phyloP scores from a whole-genome alignment of 805 yeast species.

The Wickerhamiella shivajii region DNA sequence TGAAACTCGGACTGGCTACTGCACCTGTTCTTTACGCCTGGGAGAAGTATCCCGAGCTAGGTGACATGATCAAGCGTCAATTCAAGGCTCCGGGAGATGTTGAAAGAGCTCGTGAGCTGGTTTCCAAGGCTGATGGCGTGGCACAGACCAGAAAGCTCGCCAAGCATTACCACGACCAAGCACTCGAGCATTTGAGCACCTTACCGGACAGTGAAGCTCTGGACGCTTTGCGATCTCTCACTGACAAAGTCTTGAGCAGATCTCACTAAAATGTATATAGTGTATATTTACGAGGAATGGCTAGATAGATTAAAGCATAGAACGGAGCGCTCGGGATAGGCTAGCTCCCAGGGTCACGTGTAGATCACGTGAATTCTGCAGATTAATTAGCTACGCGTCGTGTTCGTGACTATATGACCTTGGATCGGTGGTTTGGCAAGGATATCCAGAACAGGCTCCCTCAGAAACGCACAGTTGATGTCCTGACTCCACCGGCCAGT shows the following conservation, averaged over 20 bases:
- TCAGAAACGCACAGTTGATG: too few relatives aligned
- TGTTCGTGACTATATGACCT: slow-evolving; percentile 1
- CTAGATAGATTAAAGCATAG: too few relatives aligned
- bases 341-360: too few relatives aligned
- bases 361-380: too few relatives aligned
- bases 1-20: slow-evolving; percentile 86
- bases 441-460: slow-evolving; percentile 4
- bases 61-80: slow-evolving; percentile 69
- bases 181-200: slow-evolving; percentile 46
- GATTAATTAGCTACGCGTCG: neutral
- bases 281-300: too few relatives aligned
- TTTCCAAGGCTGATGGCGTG: slow-evolving; percentile 56
- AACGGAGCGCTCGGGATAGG: neutral
- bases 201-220: slow-evolving; percentile 85
- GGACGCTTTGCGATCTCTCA: slow-evolving; percentile 70
- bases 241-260: slow-evolving; percentile 73
- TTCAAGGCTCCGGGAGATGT: slow-evolving; percentile 74
- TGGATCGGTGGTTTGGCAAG: slow-evolving; percentile 8
- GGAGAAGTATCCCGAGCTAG: slow-evolving; percentile 74
- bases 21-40: slow-evolving; percentile 95
- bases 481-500: too few relatives aligned
- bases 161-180: slow-evolving; percentile 57
- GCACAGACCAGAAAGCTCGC: slow-evolving; percentile 66
- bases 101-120: slow-evolving; percentile 64
- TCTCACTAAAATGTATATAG: slow-evolving; percentile 39